These are phyloP conservation scores for Linum usitatissimum DNA, from an alignment of 345 rosid genomes.

Conservation along the genomic window DNA sequence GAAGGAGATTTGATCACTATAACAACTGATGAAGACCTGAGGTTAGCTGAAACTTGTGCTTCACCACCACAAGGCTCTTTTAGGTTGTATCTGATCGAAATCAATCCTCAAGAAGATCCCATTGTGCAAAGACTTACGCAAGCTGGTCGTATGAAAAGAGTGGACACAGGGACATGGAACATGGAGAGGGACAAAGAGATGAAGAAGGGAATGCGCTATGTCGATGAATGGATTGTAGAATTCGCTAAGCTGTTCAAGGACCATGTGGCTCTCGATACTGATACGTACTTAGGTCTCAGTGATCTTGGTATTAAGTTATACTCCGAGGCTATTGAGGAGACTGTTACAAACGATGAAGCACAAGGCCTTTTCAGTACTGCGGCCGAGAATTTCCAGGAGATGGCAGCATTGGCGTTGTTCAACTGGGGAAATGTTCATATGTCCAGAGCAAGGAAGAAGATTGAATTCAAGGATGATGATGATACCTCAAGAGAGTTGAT, in stretches of 20 bases:
- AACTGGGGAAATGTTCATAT: slow-evolving; percentile 84
- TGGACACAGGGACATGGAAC: slow-evolving; percentile 22
- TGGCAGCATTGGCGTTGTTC: slow-evolving; percentile 78
- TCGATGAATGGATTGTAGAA: slow-evolving; percentile 80
- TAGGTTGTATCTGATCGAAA: slow-evolving; percentile 58
- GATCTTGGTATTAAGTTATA: slow-evolving; percentile 71
- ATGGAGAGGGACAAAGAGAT: slow-evolving; percentile 20
- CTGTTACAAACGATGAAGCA: slow-evolving; percentile 77
- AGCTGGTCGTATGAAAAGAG: slow-evolving; percentile 12
- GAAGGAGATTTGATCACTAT: slow-evolving; percentile 90
- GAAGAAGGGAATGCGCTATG: slow-evolving; percentile 25
- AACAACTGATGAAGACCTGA: slow-evolving; percentile 71
- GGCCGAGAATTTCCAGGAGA: slow-evolving; percentile 74
- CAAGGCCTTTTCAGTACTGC: slow-evolving; percentile 58
- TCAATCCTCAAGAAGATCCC: slow-evolving; percentile 48
- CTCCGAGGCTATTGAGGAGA: slow-evolving; percentile 89
- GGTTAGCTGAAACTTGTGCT: slow-evolving; percentile 53
- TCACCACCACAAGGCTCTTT: slow-evolving; percentile 32
- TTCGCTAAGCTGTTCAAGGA: slow-evolving; percentile 74
- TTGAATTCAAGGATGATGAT: slow-evolving; percentile 44
- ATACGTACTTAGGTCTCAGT: slow-evolving; percentile 60
- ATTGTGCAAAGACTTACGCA: slow-evolving; percentile 31
- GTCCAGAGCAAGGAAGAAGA: slow-evolving; percentile 67
- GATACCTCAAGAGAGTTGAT: slow-evolving; percentile 46
- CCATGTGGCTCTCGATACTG: slow-evolving; percentile 62